Base-by-base conservation (phyloP, 179 eudicot species). In the Nepenthes alata region DNA sequence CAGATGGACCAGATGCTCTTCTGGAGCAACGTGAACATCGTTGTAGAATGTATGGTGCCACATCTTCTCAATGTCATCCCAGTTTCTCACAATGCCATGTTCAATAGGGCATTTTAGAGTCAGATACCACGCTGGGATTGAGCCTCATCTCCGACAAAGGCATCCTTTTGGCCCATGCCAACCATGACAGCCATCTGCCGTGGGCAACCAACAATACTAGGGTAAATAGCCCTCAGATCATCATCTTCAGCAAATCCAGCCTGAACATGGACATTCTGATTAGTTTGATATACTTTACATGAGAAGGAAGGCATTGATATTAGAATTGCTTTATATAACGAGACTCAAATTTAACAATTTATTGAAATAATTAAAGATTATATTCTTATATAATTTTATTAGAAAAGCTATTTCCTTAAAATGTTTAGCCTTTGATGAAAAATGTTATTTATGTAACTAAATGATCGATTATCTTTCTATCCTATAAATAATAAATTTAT, bases 41-140 rank as follows among this genome's bases (percentile, higher is more conserved):
- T 78, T 78, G 77, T 78, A 78, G 69, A 78, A 78, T n/a, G 81
- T 78, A 67, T 78, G 81, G 68, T 76, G 80, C 80, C 77, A 76
- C 6, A 76, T 76, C 66, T 76, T 76, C 60, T 76, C 80, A 74
- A 76, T 76, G 60, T 76, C 77, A 61, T 72, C 80, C 80, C 80
- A 76, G 47, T 76, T 76, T 66, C 71, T 76, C 11, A 76, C 80
- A 63, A 75, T 75, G 59, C 72, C 78, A 56, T 75, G 75, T 52
- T 75, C 78, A 67, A 75, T 70, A 36, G 78, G 78, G 63, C 71
- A 75, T 50, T 75, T 75, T 69, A 75, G 59, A 55, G 78, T 75
- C 16, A 71, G 67, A 75, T 75, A 70, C 78, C 78, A 37, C 74
- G 80, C 70, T 77, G 73, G 37, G 77, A 73, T 68, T 78, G 81